These are phyloP conservation scores for Grifola frondosa DNA, from an alignment of 1,284 basidiomycete species.

Conservation along the genomic window DNA sequence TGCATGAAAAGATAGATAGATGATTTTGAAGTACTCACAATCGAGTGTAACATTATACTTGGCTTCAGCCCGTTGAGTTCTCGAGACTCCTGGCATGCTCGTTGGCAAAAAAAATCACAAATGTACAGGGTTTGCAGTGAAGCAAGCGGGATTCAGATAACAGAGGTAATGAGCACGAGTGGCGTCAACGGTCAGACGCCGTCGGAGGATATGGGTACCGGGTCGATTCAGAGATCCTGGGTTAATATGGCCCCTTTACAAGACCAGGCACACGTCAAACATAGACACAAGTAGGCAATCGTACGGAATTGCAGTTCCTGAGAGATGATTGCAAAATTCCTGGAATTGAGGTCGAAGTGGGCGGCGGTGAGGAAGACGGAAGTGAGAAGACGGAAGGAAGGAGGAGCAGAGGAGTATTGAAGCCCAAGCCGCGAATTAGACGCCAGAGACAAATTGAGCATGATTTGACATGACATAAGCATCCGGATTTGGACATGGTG, in stretches of 20 bases:
- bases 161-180: neutral
- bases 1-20: neutral
- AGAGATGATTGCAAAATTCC: too few relatives aligned
- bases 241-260: slow-evolving; percentile 1
- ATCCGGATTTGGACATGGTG: too few relatives aligned
- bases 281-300: too few relatives aligned
- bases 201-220: slow-evolving; percentile 6
- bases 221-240: slow-evolving; percentile 12
- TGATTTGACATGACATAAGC: too few relatives aligned
- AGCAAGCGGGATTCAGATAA: slow-evolving; percentile 3
- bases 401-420: too few relatives aligned
- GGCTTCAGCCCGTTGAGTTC: slow-evolving; percentile 49
- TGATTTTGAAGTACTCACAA: slow-evolving; percentile 45
- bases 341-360: too few relatives aligned
- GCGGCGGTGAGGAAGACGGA: too few relatives aligned
- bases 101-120: slow-evolving; percentile 6
- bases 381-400: too few relatives aligned
- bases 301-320: too few relatives aligned
- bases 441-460: too few relatives aligned
- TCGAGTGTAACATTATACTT: slow-evolving; percentile 81
- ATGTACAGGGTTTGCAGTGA: neutral
- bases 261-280: too few relatives aligned
- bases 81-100: slow-evolving; percentile 34
- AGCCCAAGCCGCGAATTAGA: too few relatives aligned
- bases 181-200: neutral